Percentiles rank a stretch among this genome's conserved stretches.
phyloP scores from a whole-genome alignment of 305 asterid species.

The Lippia alba region DNA sequence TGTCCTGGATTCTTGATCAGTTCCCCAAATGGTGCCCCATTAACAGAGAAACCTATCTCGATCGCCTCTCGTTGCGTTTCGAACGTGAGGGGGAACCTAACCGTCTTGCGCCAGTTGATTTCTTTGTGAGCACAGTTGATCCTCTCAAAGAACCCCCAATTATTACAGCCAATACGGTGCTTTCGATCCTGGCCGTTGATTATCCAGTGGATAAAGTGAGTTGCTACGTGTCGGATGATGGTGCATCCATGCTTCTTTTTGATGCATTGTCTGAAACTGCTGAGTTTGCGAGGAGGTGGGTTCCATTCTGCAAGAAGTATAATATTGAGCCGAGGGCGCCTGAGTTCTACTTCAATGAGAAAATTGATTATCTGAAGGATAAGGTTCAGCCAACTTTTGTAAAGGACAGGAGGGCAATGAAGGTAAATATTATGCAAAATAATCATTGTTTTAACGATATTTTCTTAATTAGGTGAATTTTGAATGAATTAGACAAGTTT shows the following conservation, averaged over 20 bases:
- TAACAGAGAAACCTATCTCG: constrained; percentile 79
- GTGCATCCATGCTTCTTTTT: constrained; percentile 83
- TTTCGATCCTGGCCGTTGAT: constrained; percentile 76
- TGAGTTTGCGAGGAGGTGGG: constrained; percentile 86
- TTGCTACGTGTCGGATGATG: constrained; percentile 88
- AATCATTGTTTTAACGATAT: neutral
- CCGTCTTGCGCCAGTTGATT: constrained; percentile 59
- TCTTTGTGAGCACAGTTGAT: constrained; percentile 33
- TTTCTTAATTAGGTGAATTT: constrained; percentile 6
- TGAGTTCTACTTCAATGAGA: constrained; percentile 71
- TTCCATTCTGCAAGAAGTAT: constrained; percentile 34
- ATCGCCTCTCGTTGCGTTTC: constrained; percentile 72
- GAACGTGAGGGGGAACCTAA: constrained; percentile 78
- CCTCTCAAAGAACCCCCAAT: constrained; percentile 84
- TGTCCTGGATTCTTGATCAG: constrained; percentile 88
- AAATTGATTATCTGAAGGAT: constrained; percentile 79
- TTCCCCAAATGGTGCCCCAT: constrained; percentile 87
- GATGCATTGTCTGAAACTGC: constrained; percentile 76
- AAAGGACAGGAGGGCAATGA: constrained; percentile 91
- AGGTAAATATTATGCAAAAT: constrained; percentile 46
- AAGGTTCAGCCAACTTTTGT: constrained; percentile 84
- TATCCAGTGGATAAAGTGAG: constrained; percentile 83
- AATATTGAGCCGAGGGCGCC: constrained; percentile 84
- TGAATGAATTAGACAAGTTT: constrained; percentile 9
- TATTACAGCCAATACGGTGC: constrained; percentile 78